Percentiles rank a stretch among this genome's conserved stretches.
Evolutionary conservation across 768 basidiomycete species (phyloP).

Genomic region (Tricholoma sp.): DNA sequence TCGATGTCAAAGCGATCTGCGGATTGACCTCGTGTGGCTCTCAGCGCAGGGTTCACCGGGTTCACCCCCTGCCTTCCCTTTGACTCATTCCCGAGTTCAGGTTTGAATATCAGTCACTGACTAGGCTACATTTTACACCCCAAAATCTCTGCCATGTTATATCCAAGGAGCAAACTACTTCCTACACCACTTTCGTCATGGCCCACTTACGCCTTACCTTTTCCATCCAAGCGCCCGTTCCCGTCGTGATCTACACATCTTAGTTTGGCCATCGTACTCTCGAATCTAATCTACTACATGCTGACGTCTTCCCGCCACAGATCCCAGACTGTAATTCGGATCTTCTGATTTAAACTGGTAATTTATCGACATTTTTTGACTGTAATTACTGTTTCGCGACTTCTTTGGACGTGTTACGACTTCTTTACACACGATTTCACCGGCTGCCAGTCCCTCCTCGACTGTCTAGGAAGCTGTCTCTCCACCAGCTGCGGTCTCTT

Average conservation of each 20-base stretch:
- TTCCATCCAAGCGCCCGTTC: conserved; percentile 14
- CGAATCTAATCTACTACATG: neutral
- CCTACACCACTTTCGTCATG: neutral
- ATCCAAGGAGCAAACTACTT: neutral
- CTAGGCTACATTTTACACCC: neutral
- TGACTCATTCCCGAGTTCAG: conserved; percentile 12
- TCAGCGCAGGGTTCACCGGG: neutral
- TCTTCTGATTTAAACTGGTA: conserved; percentile 13
- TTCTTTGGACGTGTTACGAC: conserved; percentile 7
- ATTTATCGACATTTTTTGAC: conserved; percentile 8
- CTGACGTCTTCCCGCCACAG: conserved; percentile 1
- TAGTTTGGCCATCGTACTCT: conserved; percentile 6
- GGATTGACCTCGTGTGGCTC: conserved; percentile 7
- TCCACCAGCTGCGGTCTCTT: conserved; percentile 7
- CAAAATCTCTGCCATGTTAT: neutral
- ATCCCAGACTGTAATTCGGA: conserved; percentile 10
- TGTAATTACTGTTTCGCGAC: conserved; percentile 1
- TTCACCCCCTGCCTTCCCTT: conserved; percentile 5
- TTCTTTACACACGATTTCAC: conserved; percentile 23
- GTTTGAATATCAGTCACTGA: conserved; percentile 4
- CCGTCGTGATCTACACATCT: conserved; percentile 20
- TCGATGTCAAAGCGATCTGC: conserved; percentile 20
- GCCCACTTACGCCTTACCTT: neutral
- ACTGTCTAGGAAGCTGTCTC: conserved; percentile 9
- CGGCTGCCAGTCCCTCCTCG: conserved; percentile 14